Percentiles rank a stretch among this genome's conserved stretches.
Evolutionary conservation across 208 protist genomes (phyloP).

Genomic region (Crithidia acanthocephali): DNA sequence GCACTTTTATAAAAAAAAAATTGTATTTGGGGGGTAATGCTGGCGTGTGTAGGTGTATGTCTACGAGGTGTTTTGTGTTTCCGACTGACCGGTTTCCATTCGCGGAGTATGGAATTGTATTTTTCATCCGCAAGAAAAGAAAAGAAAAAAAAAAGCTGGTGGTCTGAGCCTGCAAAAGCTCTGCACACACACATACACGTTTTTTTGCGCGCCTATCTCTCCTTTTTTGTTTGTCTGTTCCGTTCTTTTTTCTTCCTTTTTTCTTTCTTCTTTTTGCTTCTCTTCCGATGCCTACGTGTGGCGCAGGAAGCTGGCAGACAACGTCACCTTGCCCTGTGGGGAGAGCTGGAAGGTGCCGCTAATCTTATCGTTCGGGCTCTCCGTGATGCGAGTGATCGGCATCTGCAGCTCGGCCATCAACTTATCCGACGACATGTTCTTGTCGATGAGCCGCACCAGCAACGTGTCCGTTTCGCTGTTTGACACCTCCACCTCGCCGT

Average conservation of each 20-base stretch:
- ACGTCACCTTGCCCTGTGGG: conserved; percentile 55
- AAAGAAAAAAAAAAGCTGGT: not conserved
- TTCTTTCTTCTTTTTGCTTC: conserved; percentile 1
- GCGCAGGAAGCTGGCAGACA: conserved; percentile 43
- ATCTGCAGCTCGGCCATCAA: conserved; percentile 64
- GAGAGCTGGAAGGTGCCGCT: conserved; percentile 51
- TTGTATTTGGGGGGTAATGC: too few relatives aligned
- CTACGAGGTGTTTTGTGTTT: too few relatives aligned
- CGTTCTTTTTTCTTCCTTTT: too few relatives aligned
- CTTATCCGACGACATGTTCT: conserved; percentile 65
- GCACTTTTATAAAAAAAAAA: too few relatives aligned
- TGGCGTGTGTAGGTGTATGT: too few relatives aligned
- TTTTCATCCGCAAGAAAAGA: not conserved
- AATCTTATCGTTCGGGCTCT: conserved; percentile 28
- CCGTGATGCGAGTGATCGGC: conserved; percentile 34
- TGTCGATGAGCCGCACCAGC: conserved; percentile 61
- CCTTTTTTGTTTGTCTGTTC: too few relatives aligned
- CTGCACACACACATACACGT: not conserved
- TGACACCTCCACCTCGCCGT: conserved; percentile 54
- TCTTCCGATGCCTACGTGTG: conserved; percentile 32
- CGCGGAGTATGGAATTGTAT: too few relatives aligned
- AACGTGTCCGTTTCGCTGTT: conserved; percentile 50
- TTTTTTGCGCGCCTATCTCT: not conserved
- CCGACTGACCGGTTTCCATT: too few relatives aligned
- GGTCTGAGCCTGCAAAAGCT: too few relatives aligned